Evolutionary conservation across 306 rosid genomes (phyloP).

Genomic region (Cucumis cinereus): DNA sequence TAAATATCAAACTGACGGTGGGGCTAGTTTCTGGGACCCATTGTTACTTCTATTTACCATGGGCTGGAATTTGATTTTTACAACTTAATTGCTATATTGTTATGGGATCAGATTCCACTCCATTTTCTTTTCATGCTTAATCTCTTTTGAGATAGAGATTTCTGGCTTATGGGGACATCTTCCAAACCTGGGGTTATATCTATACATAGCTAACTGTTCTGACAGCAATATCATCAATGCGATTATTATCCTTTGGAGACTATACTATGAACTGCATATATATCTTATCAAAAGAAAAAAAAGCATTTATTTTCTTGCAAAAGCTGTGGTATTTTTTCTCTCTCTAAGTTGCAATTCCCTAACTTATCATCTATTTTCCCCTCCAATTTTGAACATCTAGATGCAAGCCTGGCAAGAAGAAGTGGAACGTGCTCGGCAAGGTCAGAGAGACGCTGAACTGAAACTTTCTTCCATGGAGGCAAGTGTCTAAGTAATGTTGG

Average conservation of each 20-base stretch:
- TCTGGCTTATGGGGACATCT: not conserved
- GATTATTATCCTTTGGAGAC: not conserved
- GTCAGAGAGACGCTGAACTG: slow-evolving; percentile 95
- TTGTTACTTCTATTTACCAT: not conserved
- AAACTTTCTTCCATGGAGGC: slow-evolving; percentile 83
- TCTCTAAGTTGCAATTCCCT: not conserved
- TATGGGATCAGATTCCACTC: not conserved
- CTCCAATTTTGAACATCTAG: slow-evolving; percentile 21
- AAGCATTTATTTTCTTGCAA: not conserved
- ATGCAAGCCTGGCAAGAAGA: slow-evolving; percentile 97
- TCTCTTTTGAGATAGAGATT: not conserved
- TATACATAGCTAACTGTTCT: not conserved
- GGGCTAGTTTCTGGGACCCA: not conserved
- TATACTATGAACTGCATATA: not conserved
- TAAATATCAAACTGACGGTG: slow-evolving; percentile 5
- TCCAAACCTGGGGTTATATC: not conserved
- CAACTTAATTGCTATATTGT: not conserved
- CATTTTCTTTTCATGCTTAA: not conserved
- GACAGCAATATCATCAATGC: not conserved
- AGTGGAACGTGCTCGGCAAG: slow-evolving; percentile 89
- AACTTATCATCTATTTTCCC: not conserved
- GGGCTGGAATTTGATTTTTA: not conserved
- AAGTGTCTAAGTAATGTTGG: slow-evolving; percentile 10
- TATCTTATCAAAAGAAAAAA: not conserved
- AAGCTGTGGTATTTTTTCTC: not conserved